Base-by-base conservation (phyloP, 805 yeast genomes). In the Metschnikowia continentalis region DNA sequence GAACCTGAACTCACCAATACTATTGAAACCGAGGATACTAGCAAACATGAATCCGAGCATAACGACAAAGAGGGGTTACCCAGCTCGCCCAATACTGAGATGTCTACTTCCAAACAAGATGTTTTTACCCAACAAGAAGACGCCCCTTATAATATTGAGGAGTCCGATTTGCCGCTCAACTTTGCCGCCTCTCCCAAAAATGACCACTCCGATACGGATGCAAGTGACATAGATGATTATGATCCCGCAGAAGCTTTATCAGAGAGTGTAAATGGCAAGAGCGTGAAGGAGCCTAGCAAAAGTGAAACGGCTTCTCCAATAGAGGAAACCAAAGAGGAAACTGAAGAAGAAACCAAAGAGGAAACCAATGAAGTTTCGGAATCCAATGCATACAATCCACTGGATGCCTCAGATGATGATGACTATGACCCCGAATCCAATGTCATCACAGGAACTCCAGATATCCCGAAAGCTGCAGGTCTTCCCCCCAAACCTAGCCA, bases 381-480 rank as follows among this genome's bases (percentile, higher is more conserved):
- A 8, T 8, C 30, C 8, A 26, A 26, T 26, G 4, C 30, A 26
- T 10, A 26, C 30, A 8, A 8, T 11, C 11, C 30, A 26, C 8
- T 6, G 10, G 33, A 19, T 15, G 22, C 20, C 30, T 47, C 33
- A 5, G 56, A 50, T n/a, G 54, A 55, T 14, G 60, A 56, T 32
- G 58, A 50, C 26, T 56, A 56, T 20, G 59, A 56, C 35, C 59
- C 59, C 2, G 59, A 56, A 39, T 20, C 37, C 11, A 43, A 36
- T 15, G 38, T 52, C 6, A 26, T 42, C 14, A 14, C 46, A 45
- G 26, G 7, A 26, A 35, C 17, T 7, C 36, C 14, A 14, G 36
- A 44, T 3, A 33, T 35, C 10, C 36, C 33, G 11, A 23, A 20
- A 22, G 30, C n/a, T n/a, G 19, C 40, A 15, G 13, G 30, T 13